Evolutionary conservation across 768 basidiomycete genomes (phyloP).

Genomic region (Kwoniella heveanensis): DNA sequence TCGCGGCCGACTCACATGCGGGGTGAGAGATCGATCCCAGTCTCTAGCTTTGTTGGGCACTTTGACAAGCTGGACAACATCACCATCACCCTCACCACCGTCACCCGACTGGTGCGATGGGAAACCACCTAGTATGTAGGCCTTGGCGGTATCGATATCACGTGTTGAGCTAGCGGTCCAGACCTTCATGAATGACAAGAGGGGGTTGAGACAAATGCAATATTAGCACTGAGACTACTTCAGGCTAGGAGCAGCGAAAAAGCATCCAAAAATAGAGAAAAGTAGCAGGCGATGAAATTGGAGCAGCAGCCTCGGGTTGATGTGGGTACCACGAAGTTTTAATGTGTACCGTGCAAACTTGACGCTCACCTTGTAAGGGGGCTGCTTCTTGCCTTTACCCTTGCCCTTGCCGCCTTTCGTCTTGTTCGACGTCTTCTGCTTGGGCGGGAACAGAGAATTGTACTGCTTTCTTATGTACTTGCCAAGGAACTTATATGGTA

Average conservation of each 20-base stretch:
- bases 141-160: conserved; percentile 55
- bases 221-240: too few relatives aligned
- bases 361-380: conserved; percentile 37
- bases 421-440: conserved; percentile 26
- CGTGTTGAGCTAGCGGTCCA: conserved; percentile 56
- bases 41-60: conserved; percentile 56
- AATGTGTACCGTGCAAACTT: too few relatives aligned
- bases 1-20: conserved; percentile 45
- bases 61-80: conserved; percentile 54
- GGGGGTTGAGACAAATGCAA: too few relatives aligned
- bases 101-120: conserved; percentile 55
- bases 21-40: conserved; percentile 56
- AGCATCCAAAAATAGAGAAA: too few relatives aligned
- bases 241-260: too few relatives aligned
- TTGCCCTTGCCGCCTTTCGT: conserved; percentile 19
- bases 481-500: conserved; percentile 33
- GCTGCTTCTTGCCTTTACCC: conserved; percentile 19
- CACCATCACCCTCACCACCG: conserved; percentile 56
- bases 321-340: too few relatives aligned
- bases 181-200: conserved; percentile 42
- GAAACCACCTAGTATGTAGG: conserved; percentile 56
- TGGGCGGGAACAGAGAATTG: conserved; percentile 43
- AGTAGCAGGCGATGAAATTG: too few relatives aligned
- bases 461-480: conserved; percentile 51
- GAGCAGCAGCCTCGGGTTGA: too few relatives aligned